Evolutionary conservation across 352 stramenopile genomes (phyloP), one percentile per base, ranked within the genome.

Genomic region (Phytophthora sp.): DNA sequence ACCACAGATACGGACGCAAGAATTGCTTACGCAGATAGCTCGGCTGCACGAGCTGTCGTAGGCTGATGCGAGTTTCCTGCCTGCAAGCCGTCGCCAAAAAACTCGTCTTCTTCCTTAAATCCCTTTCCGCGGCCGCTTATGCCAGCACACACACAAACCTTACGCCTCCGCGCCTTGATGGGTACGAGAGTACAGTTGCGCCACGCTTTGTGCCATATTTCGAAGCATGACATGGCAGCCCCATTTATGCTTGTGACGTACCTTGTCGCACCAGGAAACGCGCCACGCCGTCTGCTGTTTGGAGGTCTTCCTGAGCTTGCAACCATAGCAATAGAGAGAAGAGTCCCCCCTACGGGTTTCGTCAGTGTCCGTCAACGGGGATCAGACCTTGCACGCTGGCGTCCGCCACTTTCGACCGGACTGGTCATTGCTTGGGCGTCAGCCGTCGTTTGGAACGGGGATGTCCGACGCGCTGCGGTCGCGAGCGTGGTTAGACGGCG

Each of bases 201-300:
- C 35, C 57, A 64, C 8, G n/a, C 35, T 35, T 64, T 44, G 35
- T 64, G 45, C 57, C 57, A 64, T 12, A 64, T 57, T 3, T 64
- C 45, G 12, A 65, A 57, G 46, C 46, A 65, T 0, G 46, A 27
- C 35, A 57, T 57, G 2, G 27, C 30, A 6, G 13, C 21, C 6
- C 46, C 57, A 33, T n/a, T 52, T 56, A 33, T 57, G 33, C 15
- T 11, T 35, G 45, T 58, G 46, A 5, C 38, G 26, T 4, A 38
- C 46, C 39, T 65, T 65, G 13, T 65, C 35, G 15, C 46, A 57
- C 8, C 57, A 33, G 38, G 52, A 65, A 8, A 65, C 57, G 5
- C 45, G 57, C 13, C n/a, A 45, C 4, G 46, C 15, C 24, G 21
- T 57, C 13, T 35, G 46, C 35, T 57, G 52, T 36, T 57, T 65